These are phyloP conservation scores for Fusarium armeniacum DNA, from an alignment of 2,329 filamentous ascomycete species.

Conservation along the genomic window DNA sequence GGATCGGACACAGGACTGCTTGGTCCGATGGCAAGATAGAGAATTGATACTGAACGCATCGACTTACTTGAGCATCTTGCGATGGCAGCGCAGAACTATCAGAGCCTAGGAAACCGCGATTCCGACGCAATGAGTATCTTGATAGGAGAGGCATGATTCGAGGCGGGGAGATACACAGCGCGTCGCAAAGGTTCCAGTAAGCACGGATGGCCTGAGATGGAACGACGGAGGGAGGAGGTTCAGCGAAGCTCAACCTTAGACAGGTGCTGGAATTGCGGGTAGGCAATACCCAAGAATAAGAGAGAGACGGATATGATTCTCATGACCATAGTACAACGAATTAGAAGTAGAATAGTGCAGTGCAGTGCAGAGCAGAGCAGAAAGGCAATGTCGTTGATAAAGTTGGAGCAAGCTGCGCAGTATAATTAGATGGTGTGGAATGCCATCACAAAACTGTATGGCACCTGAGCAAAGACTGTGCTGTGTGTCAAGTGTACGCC, in stretches of 20 bases:
- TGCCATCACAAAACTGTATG: constrained; percentile 48
- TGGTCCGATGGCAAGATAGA: constrained; percentile 6
- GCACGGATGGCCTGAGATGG: constrained; percentile 36
- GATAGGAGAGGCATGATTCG: constrained; percentile 52
- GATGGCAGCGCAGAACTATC: constrained; percentile 66
- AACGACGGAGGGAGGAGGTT: constrained; percentile 16
- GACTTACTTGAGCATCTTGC: constrained; percentile 63
- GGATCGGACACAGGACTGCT: constrained; percentile 9
- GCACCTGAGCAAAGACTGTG: constrained; percentile 39
- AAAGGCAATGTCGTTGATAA: constrained; percentile 30
- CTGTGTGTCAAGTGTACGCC: constrained; percentile 42
- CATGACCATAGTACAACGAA: constrained; percentile 39
- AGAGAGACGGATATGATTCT: constrained; percentile 22
- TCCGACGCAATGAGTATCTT: constrained; percentile 53
- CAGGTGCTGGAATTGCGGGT: constrained; percentile 29
- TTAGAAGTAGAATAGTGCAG: constrained; percentile 2
- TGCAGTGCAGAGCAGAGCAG: not conserved
- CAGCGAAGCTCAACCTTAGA: constrained; percentile 17
- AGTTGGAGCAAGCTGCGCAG: constrained; percentile 39
- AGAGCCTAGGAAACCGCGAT: constrained; percentile 65
- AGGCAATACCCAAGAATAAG: constrained; percentile 30
- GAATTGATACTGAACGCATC: constrained; percentile 17
- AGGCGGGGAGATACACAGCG: constrained; percentile 35
- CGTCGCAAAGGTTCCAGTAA: constrained; percentile 35
- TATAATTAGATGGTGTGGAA: constrained; percentile 35